phyloP scores from a whole-genome alignment of 768 basidiomycete genomes.

The Hypholoma sublateritium region DNA sequence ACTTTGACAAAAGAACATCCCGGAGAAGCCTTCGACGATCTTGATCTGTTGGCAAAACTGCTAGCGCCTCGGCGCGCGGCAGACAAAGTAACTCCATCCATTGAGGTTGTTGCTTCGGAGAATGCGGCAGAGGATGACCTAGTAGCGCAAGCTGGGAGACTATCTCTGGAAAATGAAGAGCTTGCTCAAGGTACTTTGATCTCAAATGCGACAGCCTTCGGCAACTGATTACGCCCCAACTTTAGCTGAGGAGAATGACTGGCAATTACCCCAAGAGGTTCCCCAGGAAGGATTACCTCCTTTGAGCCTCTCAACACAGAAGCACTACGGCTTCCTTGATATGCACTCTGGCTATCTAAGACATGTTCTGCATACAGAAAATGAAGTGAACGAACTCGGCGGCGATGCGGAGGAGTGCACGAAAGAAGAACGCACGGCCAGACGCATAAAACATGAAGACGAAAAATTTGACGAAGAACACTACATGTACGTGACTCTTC shows the following conservation, averaged over 20 bases:
- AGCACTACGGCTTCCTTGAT: constrained; percentile 76
- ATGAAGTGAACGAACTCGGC: constrained; percentile 83
- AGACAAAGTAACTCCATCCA: constrained; percentile 32
- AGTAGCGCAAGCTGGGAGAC: constrained; percentile 37
- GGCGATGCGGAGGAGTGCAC: constrained; percentile 58
- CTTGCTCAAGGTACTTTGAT: constrained; percentile 11
- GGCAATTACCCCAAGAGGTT: constrained; percentile 70
- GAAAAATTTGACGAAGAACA: constrained; percentile 82
- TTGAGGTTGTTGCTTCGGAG: constrained; percentile 58
- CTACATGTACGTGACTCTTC: constrained; percentile 63
- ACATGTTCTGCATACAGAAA: constrained; percentile 71
- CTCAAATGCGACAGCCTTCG: background rate
- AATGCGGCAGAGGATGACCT: constrained; percentile 36
- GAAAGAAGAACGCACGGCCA: constrained; percentile 47
- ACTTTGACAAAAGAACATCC: constrained; percentile 66
- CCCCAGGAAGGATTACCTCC: constrained; percentile 36
- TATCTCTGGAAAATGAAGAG: constrained; percentile 59
- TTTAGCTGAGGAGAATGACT: constrained; percentile 74
- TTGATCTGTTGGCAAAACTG: constrained; percentile 78
- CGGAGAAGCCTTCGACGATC: constrained; percentile 70
- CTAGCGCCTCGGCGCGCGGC: constrained; percentile 61
- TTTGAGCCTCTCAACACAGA: constrained; percentile 41
- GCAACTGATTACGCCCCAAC: constrained; percentile 3
- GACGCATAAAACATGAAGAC: constrained; percentile 63
- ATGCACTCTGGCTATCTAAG: constrained; percentile 73